phyloP scores from a whole-genome alignment of 371 early-diverging fungal genomes.

The Chytridium lagenaria region DNA sequence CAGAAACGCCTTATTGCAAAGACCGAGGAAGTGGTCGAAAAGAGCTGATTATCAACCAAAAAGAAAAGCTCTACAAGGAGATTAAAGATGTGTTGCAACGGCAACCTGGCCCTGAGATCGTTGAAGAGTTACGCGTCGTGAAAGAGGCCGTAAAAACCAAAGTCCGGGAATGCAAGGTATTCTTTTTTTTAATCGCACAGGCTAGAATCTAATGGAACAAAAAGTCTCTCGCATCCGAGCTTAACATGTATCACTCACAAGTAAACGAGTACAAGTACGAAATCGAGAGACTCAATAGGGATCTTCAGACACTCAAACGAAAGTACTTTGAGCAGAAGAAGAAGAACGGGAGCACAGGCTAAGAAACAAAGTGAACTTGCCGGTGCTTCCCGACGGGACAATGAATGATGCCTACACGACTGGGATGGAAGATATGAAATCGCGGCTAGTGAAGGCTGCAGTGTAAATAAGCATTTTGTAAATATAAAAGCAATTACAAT shows the following conservation, averaged over 20 bases:
- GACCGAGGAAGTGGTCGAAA: constrained; percentile 56
- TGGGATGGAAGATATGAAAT: background rate
- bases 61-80: constrained; percentile 56
- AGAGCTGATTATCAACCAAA: constrained; percentile 55
- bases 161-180: constrained; percentile 54
- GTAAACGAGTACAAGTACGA: constrained; percentile 58
- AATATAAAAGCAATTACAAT: too few species aligned
- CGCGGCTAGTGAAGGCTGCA: constrained; percentile 7
- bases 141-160: constrained; percentile 53
- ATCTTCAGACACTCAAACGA: constrained; percentile 48
- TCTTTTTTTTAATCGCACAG: background rate
- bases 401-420: background rate
- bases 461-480: constrained; percentile 2
- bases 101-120: constrained; percentile 58
- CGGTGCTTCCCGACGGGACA: background rate
- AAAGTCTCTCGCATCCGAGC: constrained; percentile 54
- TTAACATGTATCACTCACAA: constrained; percentile 62
- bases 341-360: constrained; percentile 22
- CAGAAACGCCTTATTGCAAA: constrained; percentile 58
- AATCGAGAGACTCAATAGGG: constrained; percentile 50
- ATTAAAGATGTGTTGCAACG: constrained; percentile 53
- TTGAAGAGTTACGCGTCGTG: constrained; percentile 51
- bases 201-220: background rate
- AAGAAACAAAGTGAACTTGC: constrained; percentile 4
- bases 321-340: constrained; percentile 47